phyloP scores from a whole-genome alignment of 306 rosid species.

The Arachis hypogaea region DNA sequence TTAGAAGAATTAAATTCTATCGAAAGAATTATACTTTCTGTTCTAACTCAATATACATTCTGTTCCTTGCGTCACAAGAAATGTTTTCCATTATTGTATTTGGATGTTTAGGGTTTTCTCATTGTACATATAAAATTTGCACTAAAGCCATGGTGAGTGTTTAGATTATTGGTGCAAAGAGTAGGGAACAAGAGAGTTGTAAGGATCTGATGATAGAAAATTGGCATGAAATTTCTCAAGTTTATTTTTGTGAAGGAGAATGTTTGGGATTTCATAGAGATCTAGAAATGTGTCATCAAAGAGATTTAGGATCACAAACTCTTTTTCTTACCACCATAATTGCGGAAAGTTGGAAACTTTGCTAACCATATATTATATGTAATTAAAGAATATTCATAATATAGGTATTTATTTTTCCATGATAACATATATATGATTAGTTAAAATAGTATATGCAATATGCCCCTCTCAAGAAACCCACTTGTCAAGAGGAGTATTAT shows the following conservation, averaged over 20 bases:
- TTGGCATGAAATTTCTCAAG: background rate
- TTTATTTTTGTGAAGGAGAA: background rate
- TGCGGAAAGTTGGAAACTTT: background rate
- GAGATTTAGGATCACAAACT: slow-evolving; percentile 23
- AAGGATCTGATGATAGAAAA: background rate
- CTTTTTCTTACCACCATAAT: background rate
- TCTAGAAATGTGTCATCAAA: background rate
- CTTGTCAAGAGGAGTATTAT: no score
- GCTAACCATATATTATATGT: background rate
- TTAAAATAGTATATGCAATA: no score
- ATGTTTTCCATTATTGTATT: background rate
- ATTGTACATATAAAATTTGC: slow-evolving; percentile 9
- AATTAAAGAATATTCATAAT: no score
- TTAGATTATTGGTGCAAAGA: background rate
- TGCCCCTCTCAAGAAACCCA: no score
- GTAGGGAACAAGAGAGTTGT: background rate
- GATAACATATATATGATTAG: no score
- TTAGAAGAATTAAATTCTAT: no score
- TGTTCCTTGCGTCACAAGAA: background rate
- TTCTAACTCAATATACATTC: background rate
- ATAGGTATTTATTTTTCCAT: no score
- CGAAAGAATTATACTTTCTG: background rate
- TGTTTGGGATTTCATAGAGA: background rate
- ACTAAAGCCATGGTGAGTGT: background rate
- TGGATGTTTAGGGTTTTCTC: background rate